Evolutionary conservation across 2,329 filamentous ascomycete species (phyloP).

Genomic region (Epichloe baconii): DNA sequence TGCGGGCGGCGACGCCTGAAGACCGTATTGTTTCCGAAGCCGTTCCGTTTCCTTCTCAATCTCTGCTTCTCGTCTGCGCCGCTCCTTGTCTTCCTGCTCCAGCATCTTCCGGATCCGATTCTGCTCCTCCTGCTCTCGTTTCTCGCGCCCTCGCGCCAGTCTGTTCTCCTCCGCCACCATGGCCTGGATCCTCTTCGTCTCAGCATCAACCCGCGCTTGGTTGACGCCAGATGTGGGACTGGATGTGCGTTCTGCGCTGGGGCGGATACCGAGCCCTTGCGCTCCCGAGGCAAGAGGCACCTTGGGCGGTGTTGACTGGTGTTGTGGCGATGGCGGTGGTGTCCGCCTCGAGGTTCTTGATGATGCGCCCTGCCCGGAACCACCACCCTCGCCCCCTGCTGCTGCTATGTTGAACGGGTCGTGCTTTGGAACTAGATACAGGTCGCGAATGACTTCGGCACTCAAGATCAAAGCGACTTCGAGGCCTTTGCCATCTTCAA

Average conservation of each 20-base stretch:
- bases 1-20: slow-evolving; percentile 27
- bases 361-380: neutral
- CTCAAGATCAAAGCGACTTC: slow-evolving; percentile 64
- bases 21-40: slow-evolving; percentile 54
- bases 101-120: slow-evolving; percentile 50
- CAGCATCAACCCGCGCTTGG: slow-evolving; percentile 48
- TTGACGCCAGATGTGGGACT: neutral
- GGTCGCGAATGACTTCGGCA: slow-evolving; percentile 51
- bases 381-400: slow-evolving; percentile 8
- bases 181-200: slow-evolving; percentile 59
- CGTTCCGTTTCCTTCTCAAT: slow-evolving; percentile 75
- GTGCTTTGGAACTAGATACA: slow-evolving; percentile 49
- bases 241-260: slow-evolving; percentile 7
- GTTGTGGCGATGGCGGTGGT: slow-evolving; percentile 15
- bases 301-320: neutral
- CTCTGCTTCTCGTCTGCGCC: slow-evolving; percentile 38
- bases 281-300: slow-evolving; percentile 24
- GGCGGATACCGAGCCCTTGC: slow-evolving; percentile 14
- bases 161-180: slow-evolving; percentile 38
- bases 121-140: slow-evolving; percentile 40
- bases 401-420: slow-evolving; percentile 69
- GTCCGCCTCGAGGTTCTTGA: slow-evolving; percentile 2
- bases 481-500: slow-evolving; percentile 87
- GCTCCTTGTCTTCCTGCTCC: slow-evolving; percentile 50
- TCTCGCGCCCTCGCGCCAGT: slow-evolving; percentile 41